These are phyloP conservation scores for Aspergillus quadrilineatus DNA, from an alignment of 2,329 filamentous ascomycete species.

Conservation along the genomic window DNA sequence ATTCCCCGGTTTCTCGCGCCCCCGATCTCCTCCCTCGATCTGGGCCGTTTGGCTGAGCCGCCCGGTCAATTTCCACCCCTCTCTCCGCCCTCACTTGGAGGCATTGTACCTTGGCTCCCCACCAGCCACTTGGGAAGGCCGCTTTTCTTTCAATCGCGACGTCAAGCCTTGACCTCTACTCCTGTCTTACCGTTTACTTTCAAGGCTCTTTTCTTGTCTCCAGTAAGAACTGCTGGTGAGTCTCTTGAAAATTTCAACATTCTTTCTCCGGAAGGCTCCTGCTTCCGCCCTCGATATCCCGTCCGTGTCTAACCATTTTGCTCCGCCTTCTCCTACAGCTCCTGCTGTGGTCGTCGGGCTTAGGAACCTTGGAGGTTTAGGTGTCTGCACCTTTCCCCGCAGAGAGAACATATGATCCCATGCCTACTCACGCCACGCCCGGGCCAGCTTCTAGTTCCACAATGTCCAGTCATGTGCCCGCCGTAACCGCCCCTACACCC, in stretches of 20 bases:
- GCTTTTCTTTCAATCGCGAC: conserved; percentile 13
- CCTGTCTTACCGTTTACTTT: background rate
- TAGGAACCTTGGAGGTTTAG: conserved; percentile 15
- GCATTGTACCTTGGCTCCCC: conserved; percentile 22
- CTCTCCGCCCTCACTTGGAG: conserved; percentile 28
- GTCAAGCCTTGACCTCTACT: background rate
- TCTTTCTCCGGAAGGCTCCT: conserved; percentile 9
- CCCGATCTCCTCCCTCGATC: conserved; percentile 13
- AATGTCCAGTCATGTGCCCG: conserved; percentile 31
- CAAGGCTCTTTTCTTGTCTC: background rate
- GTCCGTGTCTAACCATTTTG: conserved; percentile 14
- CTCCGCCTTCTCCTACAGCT: conserved; percentile 17
- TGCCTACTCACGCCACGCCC: conserved; percentile 24
- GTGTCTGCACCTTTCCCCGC: conserved; percentile 4
- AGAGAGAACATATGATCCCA: conserved; percentile 12
- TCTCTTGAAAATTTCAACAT: background rate
- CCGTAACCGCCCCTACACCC: conserved; percentile 26
- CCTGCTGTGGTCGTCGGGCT: conserved; percentile 17
- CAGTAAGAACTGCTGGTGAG: conserved; percentile 6
- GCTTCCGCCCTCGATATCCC: background rate
- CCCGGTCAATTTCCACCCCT: conserved; percentile 30
- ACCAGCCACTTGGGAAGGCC: conserved; percentile 12
- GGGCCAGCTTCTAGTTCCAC: conserved; percentile 24
- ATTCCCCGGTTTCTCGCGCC: background rate
- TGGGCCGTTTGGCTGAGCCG: conserved; percentile 19